phyloP scores from a whole-genome alignment of 139 green algal genomes.

The Parachlorella kessleri region DNA sequence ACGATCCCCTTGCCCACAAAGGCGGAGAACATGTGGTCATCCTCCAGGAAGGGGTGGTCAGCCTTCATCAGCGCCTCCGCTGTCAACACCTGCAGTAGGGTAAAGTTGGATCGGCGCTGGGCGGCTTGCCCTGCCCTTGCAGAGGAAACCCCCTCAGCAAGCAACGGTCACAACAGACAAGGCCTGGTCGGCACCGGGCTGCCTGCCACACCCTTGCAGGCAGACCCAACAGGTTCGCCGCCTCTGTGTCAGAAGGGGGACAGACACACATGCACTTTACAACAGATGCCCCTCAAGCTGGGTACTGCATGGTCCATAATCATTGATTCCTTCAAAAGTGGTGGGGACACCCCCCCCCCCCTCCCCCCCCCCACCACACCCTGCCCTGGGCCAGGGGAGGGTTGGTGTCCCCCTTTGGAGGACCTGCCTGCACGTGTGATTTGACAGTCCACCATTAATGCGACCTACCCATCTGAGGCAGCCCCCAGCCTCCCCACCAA shows the following conservation, averaged over 20 bases:
- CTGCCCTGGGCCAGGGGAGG: background rate
- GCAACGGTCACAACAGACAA: background rate
- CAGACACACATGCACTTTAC: background rate
- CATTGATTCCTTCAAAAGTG: too few species aligned
- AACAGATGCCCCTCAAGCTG: background rate
- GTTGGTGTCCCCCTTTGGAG: too few species aligned
- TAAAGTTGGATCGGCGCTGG: background rate
- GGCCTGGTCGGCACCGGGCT: background rate
- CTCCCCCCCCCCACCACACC: background rate
- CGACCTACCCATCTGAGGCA: too few species aligned
- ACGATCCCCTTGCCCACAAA: conserved; percentile 55
- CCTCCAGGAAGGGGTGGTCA: conserved; percentile 46
- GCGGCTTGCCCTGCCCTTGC: background rate
- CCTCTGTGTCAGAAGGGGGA: too few species aligned
- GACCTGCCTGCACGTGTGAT: too few species aligned
- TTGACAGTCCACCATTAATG: too few species aligned
- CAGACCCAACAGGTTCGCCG: background rate
- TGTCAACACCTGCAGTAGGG: conserved; percentile 16
- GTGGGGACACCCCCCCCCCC: too few species aligned
- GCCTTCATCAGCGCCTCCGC: conserved; percentile 30
- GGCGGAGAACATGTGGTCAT: conserved; percentile 43
- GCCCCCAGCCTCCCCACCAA: too few species aligned
- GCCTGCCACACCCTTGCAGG: background rate
- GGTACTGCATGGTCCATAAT: too few species aligned
- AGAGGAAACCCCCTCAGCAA: background rate